Evolutionary conservation across 169 alveolate genomes (phyloP).

Genomic region (Besnoitia besnoiti): DNA sequence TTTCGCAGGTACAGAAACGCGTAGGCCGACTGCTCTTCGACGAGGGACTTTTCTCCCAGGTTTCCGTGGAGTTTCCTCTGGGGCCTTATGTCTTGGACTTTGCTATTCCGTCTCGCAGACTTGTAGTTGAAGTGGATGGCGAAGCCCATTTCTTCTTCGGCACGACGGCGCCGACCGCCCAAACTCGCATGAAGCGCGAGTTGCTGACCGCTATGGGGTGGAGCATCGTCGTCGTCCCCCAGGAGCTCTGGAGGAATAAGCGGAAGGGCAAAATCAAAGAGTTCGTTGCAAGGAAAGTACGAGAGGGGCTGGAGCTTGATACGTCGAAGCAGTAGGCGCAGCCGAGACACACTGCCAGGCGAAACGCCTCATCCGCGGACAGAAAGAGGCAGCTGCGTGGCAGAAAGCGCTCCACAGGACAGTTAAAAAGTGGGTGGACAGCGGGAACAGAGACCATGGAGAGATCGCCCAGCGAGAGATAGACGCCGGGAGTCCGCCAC

Average conservation of each 20-base stretch:
- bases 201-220: constrained; percentile 41
- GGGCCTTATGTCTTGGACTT: constrained; percentile 31
- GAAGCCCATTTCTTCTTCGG: constrained; percentile 19
- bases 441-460: too few relatives aligned
- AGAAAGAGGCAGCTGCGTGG: too few relatives aligned
- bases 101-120: background rate
- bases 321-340: too few relatives aligned
- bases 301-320: constrained; percentile 5
- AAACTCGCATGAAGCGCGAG: constrained; percentile 26
- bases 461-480: too few relatives aligned
- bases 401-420: too few relatives aligned
- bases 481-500: too few relatives aligned
- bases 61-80: background rate
- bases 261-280: background rate
- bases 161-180: constrained; percentile 17
- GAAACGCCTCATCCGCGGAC: too few relatives aligned
- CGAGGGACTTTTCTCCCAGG: background rate
- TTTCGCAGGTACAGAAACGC: constrained; percentile 32
- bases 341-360: too few relatives aligned
- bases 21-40: constrained; percentile 8
- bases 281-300: constrained; percentile 1
- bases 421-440: too few relatives aligned
- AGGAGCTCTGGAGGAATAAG: constrained; percentile 16
- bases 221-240: constrained; percentile 22
- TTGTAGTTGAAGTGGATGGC: constrained; percentile 14